phyloP scores from a whole-genome alignment of 164 flowering plant genomes.

The Vitis labrusca region DNA sequence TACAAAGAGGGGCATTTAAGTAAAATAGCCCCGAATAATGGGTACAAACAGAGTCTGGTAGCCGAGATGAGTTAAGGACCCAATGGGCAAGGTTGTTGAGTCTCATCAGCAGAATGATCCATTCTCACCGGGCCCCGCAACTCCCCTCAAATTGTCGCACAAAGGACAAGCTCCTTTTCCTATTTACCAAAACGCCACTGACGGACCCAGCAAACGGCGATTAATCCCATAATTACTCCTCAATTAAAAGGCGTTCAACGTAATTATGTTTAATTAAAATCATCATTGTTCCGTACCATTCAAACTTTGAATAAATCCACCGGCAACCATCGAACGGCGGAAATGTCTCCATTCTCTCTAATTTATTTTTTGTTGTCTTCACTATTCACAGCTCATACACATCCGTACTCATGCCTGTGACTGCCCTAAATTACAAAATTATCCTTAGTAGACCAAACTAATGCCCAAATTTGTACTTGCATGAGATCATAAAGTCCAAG shows the following conservation, averaged over 20 bases:
- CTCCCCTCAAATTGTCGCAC: not conserved
- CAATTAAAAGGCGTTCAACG: conserved; percentile 2
- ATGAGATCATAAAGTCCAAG: too few relatives aligned
- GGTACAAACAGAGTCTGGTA: too few relatives aligned
- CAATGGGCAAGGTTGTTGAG: too few relatives aligned
- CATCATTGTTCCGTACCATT: conserved; percentile 14
- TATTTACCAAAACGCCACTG: not conserved
- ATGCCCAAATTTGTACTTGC: too few relatives aligned
- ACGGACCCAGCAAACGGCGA: conserved; percentile 10
- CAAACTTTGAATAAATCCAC: not conserved
- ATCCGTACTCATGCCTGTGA: not conserved
- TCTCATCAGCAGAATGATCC: not conserved
- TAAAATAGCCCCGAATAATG: too few relatives aligned
- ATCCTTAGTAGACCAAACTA: too few relatives aligned
- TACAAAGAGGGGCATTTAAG: too few relatives aligned
- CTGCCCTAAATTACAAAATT: too few relatives aligned
- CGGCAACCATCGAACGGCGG: conserved; percentile 17
- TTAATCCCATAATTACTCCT: not conserved
- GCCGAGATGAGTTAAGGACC: too few relatives aligned
- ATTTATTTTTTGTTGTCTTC: not conserved
- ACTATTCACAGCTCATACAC: not conserved
- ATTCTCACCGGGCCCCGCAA: not conserved
- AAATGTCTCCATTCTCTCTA: not conserved
- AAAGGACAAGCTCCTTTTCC: not conserved
- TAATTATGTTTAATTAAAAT: not conserved